Base-by-base conservation (phyloP, 208 protist species). In the Crithidia acanthocephali region DNA sequence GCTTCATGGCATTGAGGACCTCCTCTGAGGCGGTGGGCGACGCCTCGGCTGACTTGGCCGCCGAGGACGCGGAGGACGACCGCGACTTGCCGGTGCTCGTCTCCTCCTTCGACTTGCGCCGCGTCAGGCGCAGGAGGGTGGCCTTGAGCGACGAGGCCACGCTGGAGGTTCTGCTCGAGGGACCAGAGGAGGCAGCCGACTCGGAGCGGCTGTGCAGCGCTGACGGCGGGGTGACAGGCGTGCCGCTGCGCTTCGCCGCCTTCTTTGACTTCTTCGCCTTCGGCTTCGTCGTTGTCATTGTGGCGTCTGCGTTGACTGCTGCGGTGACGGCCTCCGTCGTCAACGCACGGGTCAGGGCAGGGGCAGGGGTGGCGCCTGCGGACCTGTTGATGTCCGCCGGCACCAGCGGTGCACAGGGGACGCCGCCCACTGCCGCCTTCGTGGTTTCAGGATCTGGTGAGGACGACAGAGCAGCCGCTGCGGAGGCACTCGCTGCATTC, bases 11-110 rank as follows among this genome's bases (percentile, higher is more conserved):
- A 18, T 32, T 22, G 23, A 70, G 55, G 13, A 35, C 25, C 47
- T 76, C 47, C 6, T 70, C 71, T 0, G 71, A 42, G 9, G 48
- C 15, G 28, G 55, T 52, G n/a, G 48, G 25, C 13, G 56, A 28
- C 20, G 45, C 28, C 33, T 4, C 16, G 28, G 13, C 4, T 27
- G 18, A 3, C 16, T 47, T 8, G 4, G 18, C 25, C 16, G 50
- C 58, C 8, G 0, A 15, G 42, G 35, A 47, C 5, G 1, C 30
- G 47, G 13, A 42, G n/a, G 60, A 1, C 1, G 45, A 52, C n/a
- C 1, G 6, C 42, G 42, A 37, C n/a, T 27, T 53, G 16, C 33
- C 20, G 10, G n/a, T 15, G 30, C 28, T 37, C 15, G 28, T 18
- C 33, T 58, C 33, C n/a, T 53, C 18, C 42, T 51, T 35, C 9